Evolutionary conservation across 2,329 filamentous ascomycete species (phyloP).

Genomic region (Escovopsis weberi): DNA sequence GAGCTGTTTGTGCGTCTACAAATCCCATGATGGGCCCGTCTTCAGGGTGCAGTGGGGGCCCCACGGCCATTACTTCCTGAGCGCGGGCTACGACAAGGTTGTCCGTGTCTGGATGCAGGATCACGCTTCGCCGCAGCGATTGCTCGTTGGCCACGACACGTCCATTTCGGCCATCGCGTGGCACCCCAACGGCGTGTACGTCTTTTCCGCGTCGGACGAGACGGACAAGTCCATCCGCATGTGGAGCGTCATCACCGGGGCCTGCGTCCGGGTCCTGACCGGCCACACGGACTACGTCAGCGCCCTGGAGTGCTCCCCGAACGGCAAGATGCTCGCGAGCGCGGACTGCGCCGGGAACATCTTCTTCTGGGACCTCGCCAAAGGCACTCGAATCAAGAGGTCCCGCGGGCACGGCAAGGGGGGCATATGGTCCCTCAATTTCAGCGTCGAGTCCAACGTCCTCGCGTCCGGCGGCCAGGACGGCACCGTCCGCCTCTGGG

Average conservation of each 20-base stretch:
- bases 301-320: constrained; percentile 69
- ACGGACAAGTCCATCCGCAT: constrained; percentile 84
- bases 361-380: constrained; percentile 85
- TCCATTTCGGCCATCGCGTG: constrained; percentile 85
- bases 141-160: constrained; percentile 86
- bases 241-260: constrained; percentile 86
- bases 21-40: constrained; percentile 78
- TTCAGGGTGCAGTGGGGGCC: constrained; percentile 84
- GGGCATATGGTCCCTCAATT: constrained; percentile 85
- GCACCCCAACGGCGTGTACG: constrained; percentile 86
- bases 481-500: constrained; percentile 87
- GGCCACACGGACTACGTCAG: constrained; percentile 84
- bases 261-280: constrained; percentile 79
- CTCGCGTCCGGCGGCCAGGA: constrained; percentile 85
- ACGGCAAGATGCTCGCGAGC: constrained; percentile 81
- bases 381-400: constrained; percentile 74
- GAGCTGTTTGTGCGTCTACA: constrained; percentile 88
- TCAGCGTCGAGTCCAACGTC: constrained; percentile 83
- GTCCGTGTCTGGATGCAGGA: constrained; percentile 87
- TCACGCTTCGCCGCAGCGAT: constrained; percentile 73
- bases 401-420: constrained; percentile 89
- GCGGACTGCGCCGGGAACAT: constrained; percentile 83
- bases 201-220: constrained; percentile 83
- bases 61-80: constrained; percentile 88
- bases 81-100: constrained; percentile 76